phyloP scores from a whole-genome alignment of 805 yeast species.

The Schwanniomyces vanrijiae region DNA sequence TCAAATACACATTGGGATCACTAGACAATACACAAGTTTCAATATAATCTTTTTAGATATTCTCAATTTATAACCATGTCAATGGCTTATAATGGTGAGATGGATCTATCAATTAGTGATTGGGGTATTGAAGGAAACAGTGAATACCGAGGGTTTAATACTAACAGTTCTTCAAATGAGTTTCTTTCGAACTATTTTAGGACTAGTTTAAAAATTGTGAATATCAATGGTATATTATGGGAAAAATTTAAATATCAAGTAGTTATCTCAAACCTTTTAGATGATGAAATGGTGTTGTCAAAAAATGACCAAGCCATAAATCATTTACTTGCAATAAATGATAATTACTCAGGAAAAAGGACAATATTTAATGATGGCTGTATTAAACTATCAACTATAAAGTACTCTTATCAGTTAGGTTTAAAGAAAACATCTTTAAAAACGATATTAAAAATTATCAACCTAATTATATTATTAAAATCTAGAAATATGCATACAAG shows the following conservation, averaged over 20 bases:
- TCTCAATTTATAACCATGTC: neutral
- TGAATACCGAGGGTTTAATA: slow-evolving; percentile 5
- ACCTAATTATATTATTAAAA: slow-evolving; percentile 27
- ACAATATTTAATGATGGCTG: slow-evolving; percentile 7
- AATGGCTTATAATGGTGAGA: slow-evolving; percentile 6
- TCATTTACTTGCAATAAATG: slow-evolving; percentile 8
- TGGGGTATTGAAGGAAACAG: slow-evolving; percentile 37
- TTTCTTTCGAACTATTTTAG: slow-evolving; percentile 21
- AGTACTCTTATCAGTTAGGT: slow-evolving; percentile 6
- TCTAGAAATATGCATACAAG: slow-evolving; percentile 14
- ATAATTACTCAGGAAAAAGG: slow-evolving; percentile 1
- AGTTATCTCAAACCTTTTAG: slow-evolving; percentile 37
- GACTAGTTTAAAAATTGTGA: slow-evolving; percentile 26
- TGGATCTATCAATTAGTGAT: slow-evolving; percentile 31
- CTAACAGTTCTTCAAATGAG: slow-evolving; percentile 13
- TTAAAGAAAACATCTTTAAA: slow-evolving; percentile 6
- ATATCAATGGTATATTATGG: slow-evolving; percentile 24
- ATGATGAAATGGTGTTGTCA: slow-evolving; percentile 41
- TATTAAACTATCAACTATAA: slow-evolving; percentile 4
- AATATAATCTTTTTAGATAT: neutral
- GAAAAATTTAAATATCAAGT: slow-evolving; percentile 43
- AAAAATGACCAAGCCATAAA: slow-evolving; percentile 38
- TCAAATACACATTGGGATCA: neutral
- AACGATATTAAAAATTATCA: slow-evolving; percentile 19
- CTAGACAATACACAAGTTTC: neutral